These are phyloP conservation scores for Cenchrus purpureus DNA, from an alignment of 176 grass and related monocot species.

Conservation along the genomic window DNA sequence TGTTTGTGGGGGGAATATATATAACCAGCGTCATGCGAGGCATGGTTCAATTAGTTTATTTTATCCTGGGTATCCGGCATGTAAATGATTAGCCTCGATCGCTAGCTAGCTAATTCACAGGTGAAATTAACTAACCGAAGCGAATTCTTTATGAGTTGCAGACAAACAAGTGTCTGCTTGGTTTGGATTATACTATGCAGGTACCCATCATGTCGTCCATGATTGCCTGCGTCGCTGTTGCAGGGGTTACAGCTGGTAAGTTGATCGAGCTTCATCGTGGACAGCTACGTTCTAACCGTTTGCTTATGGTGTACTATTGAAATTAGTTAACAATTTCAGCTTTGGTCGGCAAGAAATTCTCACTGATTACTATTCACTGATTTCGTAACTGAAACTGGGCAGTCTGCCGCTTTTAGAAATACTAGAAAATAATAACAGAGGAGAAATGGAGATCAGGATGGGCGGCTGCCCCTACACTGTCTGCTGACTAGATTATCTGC, in stretches of 20 bases:
- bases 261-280: neutral
- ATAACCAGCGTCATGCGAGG: constrained; percentile 28
- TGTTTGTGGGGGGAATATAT: neutral
- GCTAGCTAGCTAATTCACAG: neutral
- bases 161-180: neutral
- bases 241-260: constrained; percentile 53
- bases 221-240: constrained; percentile 17
- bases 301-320: neutral
- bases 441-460: neutral
- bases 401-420: constrained; percentile 13
- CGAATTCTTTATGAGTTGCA: constrained; percentile 6
- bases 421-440: neutral
- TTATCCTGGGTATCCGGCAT: constrained; percentile 25
- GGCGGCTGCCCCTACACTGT: neutral
- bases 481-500: constrained; percentile 32
- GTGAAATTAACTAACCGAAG: neutral
- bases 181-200: neutral
- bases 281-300: constrained; percentile 45
- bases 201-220: constrained; percentile 19
- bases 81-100: constrained; percentile 30
- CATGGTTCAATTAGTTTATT: constrained; percentile 12
- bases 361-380: neutral
- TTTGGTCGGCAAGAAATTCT: neutral
- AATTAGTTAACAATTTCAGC: neutral
- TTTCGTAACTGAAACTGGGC: neutral